Conservation (phyloP, 1,139 yeast species). For the Yamadazyma sp. region DNA sequence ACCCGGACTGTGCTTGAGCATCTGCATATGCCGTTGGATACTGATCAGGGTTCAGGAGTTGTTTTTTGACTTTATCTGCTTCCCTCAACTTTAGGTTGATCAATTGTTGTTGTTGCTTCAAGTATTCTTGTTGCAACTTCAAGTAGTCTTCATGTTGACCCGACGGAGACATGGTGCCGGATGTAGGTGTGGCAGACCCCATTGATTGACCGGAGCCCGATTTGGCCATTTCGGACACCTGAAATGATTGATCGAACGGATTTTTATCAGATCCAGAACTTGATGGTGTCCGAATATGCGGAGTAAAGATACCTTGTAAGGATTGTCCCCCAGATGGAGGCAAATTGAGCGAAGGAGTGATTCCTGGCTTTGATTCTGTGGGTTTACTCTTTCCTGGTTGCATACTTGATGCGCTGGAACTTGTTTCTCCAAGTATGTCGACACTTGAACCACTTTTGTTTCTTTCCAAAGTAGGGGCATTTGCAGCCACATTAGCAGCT, state of each 20-base stretch:
- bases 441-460: not conserved
- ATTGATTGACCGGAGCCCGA: conserved; percentile 1
- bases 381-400: not conserved
- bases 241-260: conserved; percentile 40
- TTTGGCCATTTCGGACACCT: not conserved
- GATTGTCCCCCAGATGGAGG: conserved; percentile 4
- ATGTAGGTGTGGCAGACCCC: conserved; percentile 5
- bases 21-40: no score
- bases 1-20: no score
- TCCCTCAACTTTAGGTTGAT: conserved; percentile 26
- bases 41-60: not conserved
- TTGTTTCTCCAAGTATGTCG: not conserved
- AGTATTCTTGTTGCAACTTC: conserved; percentile 37
- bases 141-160: conserved; percentile 38
- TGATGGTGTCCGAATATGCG: conserved; percentile 36
- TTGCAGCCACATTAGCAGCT: not conserved
- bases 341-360: not conserved
- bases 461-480: not conserved
- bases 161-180: conserved; percentile 6
- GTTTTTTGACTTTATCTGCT: conserved; percentile 2
- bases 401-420: not conserved
- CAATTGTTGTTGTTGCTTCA: conserved; percentile 39
- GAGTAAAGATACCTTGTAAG: conserved; percentile 38
- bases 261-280: conserved; percentile 29
- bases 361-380: not conserved